Evolutionary conservation across 805 yeast genomes (phyloP).

Genomic region (Saccharomycodes ludwigii): DNA sequence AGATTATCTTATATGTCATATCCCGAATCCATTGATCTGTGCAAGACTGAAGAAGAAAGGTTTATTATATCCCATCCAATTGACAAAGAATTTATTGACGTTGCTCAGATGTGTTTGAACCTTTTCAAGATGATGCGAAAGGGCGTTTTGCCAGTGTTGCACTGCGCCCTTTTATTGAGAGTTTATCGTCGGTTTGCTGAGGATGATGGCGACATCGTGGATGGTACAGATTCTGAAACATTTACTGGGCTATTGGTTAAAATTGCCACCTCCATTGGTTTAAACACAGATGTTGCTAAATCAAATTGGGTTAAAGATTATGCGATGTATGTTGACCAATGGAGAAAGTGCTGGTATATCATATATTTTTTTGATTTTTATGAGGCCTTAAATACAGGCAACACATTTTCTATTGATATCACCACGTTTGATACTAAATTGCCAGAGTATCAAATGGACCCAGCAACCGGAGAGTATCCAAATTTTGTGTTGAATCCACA

Average conservation of each 20-base stretch:
- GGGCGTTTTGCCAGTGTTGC: slow-evolving; percentile 39
- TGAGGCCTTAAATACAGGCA: slow-evolving; percentile 37
- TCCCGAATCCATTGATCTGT: slow-evolving; percentile 19
- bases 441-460: slow-evolving; percentile 28
- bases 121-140: slow-evolving; percentile 39
- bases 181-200: slow-evolving; percentile 38
- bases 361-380: slow-evolving; percentile 34
- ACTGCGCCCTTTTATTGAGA: slow-evolving; percentile 40
- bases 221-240: slow-evolving; percentile 36
- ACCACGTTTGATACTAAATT: slow-evolving; percentile 38
- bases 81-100: slow-evolving; percentile 30
- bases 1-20: slow-evolving; percentile 32
- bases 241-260: slow-evolving; percentile 38
- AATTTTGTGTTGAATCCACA: slow-evolving; percentile 27
- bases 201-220: slow-evolving; percentile 45
- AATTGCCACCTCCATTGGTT: slow-evolving; percentile 45
- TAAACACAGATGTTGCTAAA: slow-evolving; percentile 41
- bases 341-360: slow-evolving; percentile 49
- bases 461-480: slow-evolving; percentile 17
- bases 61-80: slow-evolving; percentile 36
- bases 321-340: slow-evolving; percentile 28
- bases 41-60: slow-evolving; percentile 19
- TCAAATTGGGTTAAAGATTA: slow-evolving; percentile 17
- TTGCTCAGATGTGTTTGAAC: slow-evolving; percentile 42
- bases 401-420: slow-evolving; percentile 27